phyloP scores from a whole-genome alignment of 2,329 filamentous ascomycete species.

The Teratosphaeria gauchensis region DNA sequence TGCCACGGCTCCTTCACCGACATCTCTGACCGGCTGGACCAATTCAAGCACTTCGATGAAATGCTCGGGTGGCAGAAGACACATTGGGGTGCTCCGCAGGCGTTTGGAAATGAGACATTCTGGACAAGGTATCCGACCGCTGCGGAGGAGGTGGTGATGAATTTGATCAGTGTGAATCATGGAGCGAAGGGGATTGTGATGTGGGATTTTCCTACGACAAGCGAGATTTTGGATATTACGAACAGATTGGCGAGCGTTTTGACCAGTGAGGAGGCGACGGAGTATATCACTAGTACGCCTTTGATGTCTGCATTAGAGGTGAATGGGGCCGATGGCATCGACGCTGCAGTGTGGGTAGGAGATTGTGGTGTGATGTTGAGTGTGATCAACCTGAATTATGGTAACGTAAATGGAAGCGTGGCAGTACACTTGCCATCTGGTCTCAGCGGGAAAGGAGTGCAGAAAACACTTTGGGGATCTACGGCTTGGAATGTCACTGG shows the following conservation, averaged over 20 bases:
- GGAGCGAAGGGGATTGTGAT: neutral
- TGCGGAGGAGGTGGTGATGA: neutral
- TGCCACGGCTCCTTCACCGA: neutral
- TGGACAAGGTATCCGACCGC: neutral
- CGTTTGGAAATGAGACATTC: neutral
- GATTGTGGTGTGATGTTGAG: neutral
- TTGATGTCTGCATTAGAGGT: neutral
- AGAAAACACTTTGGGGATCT: neutral
- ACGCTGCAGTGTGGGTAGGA: neutral
- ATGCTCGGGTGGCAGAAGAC: neutral
- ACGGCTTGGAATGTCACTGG: neutral
- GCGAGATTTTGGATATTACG: neutral
- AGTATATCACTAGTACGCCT: neutral
- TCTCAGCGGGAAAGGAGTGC: neutral
- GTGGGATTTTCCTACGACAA: neutral
- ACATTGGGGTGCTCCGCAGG: neutral
- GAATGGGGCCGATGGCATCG: neutral
- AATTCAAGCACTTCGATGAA: neutral
- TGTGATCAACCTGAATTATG: constrained; percentile 3
- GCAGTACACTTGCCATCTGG: neutral
- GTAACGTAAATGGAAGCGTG: neutral
- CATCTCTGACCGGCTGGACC: neutral
- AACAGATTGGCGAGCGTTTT: neutral
- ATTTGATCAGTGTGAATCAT: neutral
- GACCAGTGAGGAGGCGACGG: neutral